These are phyloP conservation scores for Elsinoe australis DNA, from an alignment of 2,329 filamentous ascomycete genomes.

Conservation along the genomic window DNA sequence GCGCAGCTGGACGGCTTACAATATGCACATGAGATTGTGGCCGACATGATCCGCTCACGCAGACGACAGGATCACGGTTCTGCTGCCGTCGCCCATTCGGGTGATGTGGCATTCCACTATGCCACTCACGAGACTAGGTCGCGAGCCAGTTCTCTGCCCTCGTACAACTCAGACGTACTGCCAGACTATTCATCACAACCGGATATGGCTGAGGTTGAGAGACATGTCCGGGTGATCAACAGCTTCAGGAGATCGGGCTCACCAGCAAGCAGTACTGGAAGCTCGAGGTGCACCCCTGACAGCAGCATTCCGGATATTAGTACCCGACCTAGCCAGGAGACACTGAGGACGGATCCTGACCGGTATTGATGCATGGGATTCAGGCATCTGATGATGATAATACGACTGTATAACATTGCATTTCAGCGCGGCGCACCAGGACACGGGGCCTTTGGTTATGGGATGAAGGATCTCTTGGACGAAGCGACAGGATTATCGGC, in stretches of 20 bases:
- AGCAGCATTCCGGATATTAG: slow-evolving; percentile 38
- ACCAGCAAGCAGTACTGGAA: slow-evolving; percentile 25
- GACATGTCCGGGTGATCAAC: slow-evolving; percentile 20
- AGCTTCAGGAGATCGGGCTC: slow-evolving; percentile 24
- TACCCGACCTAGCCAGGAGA: slow-evolving; percentile 35
- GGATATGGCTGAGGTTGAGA: slow-evolving; percentile 24
- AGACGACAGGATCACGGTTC: slow-evolving; percentile 28
- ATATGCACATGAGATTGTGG: slow-evolving; percentile 46
- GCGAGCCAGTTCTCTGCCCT: slow-evolving; percentile 29
- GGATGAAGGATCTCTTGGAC: no score
- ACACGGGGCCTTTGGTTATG: background rate
- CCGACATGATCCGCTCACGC: slow-evolving; percentile 24
- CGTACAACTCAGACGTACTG: slow-evolving; percentile 34
- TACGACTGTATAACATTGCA: slow-evolving; percentile 12
- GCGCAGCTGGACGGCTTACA: slow-evolving; percentile 46
- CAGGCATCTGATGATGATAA: background rate
- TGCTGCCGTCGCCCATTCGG: slow-evolving; percentile 20
- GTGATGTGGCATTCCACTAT: background rate
- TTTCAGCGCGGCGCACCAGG: background rate
- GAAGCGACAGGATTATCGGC: no score
- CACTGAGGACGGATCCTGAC: slow-evolving; percentile 23
- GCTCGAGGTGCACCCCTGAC: slow-evolving; percentile 29
- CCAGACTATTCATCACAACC: slow-evolving; percentile 40
- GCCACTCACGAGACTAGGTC: slow-evolving; percentile 26
- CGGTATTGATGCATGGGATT: background rate